Base-by-base conservation (phyloP, 208 protist species). In the Porcisia hertigi region DNA sequence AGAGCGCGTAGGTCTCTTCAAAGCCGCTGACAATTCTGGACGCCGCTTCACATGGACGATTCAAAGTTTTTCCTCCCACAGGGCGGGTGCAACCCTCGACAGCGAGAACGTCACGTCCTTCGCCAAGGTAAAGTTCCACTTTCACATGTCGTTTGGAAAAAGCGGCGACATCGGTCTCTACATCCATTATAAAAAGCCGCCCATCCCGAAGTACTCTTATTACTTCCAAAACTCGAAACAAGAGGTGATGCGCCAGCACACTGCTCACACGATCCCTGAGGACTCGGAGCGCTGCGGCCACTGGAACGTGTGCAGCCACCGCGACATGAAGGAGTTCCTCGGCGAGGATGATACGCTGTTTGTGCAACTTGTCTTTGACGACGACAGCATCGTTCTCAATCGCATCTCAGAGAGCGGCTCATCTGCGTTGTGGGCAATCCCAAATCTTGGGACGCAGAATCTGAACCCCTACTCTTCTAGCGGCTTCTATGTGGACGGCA, bases 131-230 rank as follows among this genome's bases (percentile, higher is more conserved):
- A 94, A 94, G 84, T 97, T 97, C 71, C 92, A 97, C 73, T 85
- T 97, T 16, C 94, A 97, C 88, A 84, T 97, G 79, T 69, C 74
- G 52, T 52, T 97, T 49, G 80, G 78, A 59, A 72, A 39, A 30
- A 79, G 14, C 45, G 91, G 90, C 20, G 83, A 87, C 76, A 73
- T 96, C 36, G 92, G 94, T 45, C 18, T 97, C 8, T 97, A 96
- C 79, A 72, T 97, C 39, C 92, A 96, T 72, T 96, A 95, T 83
- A 97, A 97, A 81, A 80, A 79, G 49, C 82, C 86, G 3, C 83
- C 86, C 41, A 95, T 97, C 59, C 94, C 94, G 49, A 97, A 97
- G 85, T 97, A 96, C 85, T 92, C 89, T 49, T 97, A 96, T 86
- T 90, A 90, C 82, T 93, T 96, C 58, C 67, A 79, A 36, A 97